Percentiles rank a stretch among this genome's conserved stretches.
Conservation (phyloP, 768 basidiomycete genomes). For the Lentinus tigrinus region DNA sequence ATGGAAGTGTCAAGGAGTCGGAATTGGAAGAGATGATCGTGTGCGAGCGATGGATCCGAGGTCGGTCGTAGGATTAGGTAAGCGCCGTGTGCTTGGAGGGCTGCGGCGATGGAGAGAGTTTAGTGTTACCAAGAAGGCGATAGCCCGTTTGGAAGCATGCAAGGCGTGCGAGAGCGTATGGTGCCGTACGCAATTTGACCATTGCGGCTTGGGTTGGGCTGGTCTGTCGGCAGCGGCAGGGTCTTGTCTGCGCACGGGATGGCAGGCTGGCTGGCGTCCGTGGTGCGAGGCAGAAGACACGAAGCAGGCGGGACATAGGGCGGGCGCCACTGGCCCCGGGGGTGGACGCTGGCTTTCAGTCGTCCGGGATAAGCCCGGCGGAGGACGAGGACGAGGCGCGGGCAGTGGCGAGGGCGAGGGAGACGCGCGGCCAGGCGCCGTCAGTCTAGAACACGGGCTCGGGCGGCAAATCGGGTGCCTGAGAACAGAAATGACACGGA, state of each 20-base stretch:
- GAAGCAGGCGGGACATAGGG: background rate
- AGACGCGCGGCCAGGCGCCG: background rate
- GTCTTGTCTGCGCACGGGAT: background rate
- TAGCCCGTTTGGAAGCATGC: background rate
- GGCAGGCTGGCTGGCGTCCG: background rate
- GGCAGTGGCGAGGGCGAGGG: background rate
- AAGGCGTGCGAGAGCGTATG: background rate
- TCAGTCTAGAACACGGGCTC: constrained; percentile 13
- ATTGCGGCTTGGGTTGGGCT: background rate
- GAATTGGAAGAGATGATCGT: constrained; percentile 8
- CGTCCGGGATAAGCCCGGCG: background rate
- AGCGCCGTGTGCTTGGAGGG: constrained; percentile 18
- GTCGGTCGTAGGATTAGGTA: constrained; percentile 23
- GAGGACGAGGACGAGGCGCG: background rate
- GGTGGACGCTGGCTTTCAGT: background rate
- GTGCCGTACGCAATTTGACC: background rate
- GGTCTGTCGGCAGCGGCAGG: background rate
- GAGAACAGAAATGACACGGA: constrained; percentile 16
- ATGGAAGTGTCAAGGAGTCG: background rate
- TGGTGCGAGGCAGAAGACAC: background rate
- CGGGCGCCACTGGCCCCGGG: background rate
- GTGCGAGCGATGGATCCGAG: constrained; percentile 20
- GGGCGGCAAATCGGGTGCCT: constrained; percentile 20
- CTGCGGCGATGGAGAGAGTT: constrained; percentile 11
- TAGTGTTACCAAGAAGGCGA: constrained; percentile 5